Evolutionary conservation across 108 stramenopile species (phyloP).

Genomic region (Nannochloropsis gaditana): DNA sequence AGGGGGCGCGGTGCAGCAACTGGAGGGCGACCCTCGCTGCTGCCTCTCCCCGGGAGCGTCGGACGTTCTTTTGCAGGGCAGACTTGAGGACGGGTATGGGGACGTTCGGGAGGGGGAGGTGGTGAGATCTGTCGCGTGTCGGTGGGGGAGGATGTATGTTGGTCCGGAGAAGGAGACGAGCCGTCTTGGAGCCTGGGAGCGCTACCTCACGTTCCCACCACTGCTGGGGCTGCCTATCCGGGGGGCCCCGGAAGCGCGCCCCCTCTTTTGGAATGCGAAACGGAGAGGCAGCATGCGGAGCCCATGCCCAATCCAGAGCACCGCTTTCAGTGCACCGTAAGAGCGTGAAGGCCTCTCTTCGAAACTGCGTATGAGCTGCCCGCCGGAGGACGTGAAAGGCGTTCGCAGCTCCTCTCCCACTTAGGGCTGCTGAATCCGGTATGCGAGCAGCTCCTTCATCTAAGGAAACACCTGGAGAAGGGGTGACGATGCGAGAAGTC

Average conservation of each 20-base stretch:
- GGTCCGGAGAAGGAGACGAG: constrained; percentile 1
- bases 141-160: not conserved
- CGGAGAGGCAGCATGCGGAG: not conserved
- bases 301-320: not conserved
- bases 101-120: not conserved
- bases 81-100: not conserved
- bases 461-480: not conserved
- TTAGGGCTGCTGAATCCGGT: not conserved
- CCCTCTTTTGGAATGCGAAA: not conserved
- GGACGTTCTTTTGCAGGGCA: not conserved
- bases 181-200: constrained; percentile 1
- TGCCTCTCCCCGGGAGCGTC: not conserved
- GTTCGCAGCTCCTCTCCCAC: not conserved
- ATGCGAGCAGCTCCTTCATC: not conserved
- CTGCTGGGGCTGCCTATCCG: not conserved
- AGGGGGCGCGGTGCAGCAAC: constrained; percentile 15
- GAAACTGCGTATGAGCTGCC: not conserved
- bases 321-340: not conserved
- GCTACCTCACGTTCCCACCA: not conserved
- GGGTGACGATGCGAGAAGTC: not conserved
- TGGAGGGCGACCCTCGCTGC: not conserved
- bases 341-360: constrained; percentile 9
- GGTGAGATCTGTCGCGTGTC: not conserved
- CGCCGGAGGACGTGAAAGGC: not conserved
- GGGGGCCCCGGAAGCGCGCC: not conserved